Evolutionary conservation across 345 rosid genomes (phyloP), one percentile per base, ranked within the genome.

Genomic region (Corchorus capsularis): DNA sequence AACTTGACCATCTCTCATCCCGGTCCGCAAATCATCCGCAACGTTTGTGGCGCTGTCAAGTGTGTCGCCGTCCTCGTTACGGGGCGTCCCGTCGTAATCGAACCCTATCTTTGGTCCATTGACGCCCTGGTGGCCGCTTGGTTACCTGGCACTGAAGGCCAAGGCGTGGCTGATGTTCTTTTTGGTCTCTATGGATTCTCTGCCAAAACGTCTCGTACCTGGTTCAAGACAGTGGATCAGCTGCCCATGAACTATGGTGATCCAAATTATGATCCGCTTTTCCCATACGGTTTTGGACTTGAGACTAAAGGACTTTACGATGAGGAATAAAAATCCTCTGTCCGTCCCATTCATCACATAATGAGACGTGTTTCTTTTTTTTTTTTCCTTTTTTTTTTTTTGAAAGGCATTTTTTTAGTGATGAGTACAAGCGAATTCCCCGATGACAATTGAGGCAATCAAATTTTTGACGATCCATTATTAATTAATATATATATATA

Each of bases 211-310:
- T 72, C 97, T 19, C 81, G 82, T 35, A 91, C 96, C 9, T 91
- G 97, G 97, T 88, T 91, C 85, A 88, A 77, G 85, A 82, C 72
- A 19, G 89, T 86, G 19, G 80, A 64, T 83, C 97, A 91, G 74
- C 89, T 93, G 74, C 97, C 97, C 1, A 86, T 93, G 93, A 93
- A 91, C 75, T 77, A 87, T 34, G 91, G 96, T 12, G 90, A 91
- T 70, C 32, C 71, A 63, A 70, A 87, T 43, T 91, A 91, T 63
- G 92, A 93, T 49, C 96, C 97, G 6, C 91, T 86, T 46, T 93
- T 87, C 81, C 90, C 93, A 32, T 91, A 83, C 52, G 96, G 96
- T 41, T 86, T 41, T 57, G 98, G 98, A 71, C 83, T 89, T 50
- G 77, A 78, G 47, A 83, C 89, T 17, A 2, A 78, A 27, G 27